Conservation (phyloP, 352 stramenopile genomes). For the Pythium chondricola region DNA sequence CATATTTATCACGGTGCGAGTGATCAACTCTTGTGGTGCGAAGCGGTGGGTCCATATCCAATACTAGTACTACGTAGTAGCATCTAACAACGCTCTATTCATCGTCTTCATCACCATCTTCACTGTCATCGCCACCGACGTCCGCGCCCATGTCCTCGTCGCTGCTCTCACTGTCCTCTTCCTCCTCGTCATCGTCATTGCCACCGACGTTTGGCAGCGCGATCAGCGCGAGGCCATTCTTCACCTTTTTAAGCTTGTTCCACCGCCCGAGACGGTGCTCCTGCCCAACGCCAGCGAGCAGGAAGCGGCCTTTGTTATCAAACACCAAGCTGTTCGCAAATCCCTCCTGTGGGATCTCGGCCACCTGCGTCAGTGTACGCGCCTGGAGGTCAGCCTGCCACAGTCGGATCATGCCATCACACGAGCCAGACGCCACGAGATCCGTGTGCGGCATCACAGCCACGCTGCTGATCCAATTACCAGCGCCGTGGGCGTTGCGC, state of each 20-base stretch:
- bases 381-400: conserved; percentile 84
- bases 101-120: conserved; percentile 15
- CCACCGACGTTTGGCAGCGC: conserved; percentile 65
- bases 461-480: conserved; percentile 88
- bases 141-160: conserved; percentile 18
- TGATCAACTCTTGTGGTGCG: background rate
- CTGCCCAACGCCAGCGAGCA: conserved; percentile 87
- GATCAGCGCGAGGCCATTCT: conserved; percentile 89
- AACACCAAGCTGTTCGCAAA: conserved; percentile 75
- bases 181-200: conserved; percentile 10
- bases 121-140: background rate
- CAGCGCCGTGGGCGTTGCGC: conserved; percentile 74
- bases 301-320: conserved; percentile 76
- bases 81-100: conserved; percentile 16
- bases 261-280: conserved; percentile 92
- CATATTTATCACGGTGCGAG: conserved; percentile 10
- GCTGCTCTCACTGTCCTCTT: conserved; percentile 27
- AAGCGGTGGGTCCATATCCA: background rate
- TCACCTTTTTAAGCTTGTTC: conserved; percentile 80
- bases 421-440: conserved; percentile 88
- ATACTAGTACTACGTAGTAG: too few relatives aligned
- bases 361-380: conserved; percentile 59
- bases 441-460: conserved; percentile 87
- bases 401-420: conserved; percentile 87
- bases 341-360: conserved; percentile 61